These are phyloP conservation scores for Colletotrichum phormii DNA, from an alignment of 2,329 filamentous ascomycete species.

Conservation along the genomic window DNA sequence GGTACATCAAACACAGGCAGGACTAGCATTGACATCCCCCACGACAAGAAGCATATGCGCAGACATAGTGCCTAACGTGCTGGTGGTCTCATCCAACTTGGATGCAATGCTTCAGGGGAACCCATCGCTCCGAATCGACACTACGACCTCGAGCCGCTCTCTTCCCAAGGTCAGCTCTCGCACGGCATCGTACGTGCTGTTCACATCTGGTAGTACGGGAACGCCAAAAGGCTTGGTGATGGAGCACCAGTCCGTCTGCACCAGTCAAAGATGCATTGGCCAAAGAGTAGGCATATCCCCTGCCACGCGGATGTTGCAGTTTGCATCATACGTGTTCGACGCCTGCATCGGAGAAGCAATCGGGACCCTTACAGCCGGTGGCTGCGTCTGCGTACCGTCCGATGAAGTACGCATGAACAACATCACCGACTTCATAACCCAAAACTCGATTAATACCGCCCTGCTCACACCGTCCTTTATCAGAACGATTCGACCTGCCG, in stretches of 20 bases:
- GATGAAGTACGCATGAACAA: conserved; percentile 60
- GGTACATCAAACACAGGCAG: conserved; percentile 1
- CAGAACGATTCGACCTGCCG: conserved; percentile 50
- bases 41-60: background rate
- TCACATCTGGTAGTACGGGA: too few relatives aligned
- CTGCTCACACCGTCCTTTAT: conserved; percentile 70
- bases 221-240: conserved; percentile 37
- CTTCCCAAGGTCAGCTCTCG: background rate
- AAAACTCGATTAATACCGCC: conserved; percentile 38
- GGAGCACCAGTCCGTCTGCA: conserved; percentile 37
- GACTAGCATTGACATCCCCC: background rate
- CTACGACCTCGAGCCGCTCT: background rate
- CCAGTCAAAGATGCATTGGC: conserved; percentile 30
- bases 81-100: background rate
- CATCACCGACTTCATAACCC: conserved; percentile 48
- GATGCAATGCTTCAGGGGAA: background rate
- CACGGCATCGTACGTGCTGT: conserved; percentile 37
- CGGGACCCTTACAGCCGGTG: conserved; percentile 64
- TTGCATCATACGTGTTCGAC: conserved; percentile 65
- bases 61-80: background rate
- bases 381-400: conserved; percentile 68
- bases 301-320: conserved; percentile 47
- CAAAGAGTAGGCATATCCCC: background rate
- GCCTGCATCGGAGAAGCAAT: conserved; percentile 63
- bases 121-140: background rate